Base-by-base conservation (phyloP, 371 early-diverging fungal genomes). In the Mucor mucedo region DNA sequence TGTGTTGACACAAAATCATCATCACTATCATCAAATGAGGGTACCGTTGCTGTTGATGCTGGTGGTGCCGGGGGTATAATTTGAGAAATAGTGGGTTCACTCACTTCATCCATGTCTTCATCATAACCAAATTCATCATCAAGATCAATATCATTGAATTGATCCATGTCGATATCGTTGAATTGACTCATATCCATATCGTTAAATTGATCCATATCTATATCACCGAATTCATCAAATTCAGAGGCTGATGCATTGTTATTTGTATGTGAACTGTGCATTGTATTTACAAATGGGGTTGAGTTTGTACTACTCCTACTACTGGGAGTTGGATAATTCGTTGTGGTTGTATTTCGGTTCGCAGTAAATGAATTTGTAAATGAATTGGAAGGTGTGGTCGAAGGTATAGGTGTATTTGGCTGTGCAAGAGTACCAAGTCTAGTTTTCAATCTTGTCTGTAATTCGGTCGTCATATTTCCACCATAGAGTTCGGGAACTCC, bases 391-490 rank as follows among this genome's bases (percentile, higher is more conserved):
- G 44, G 44, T 42, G 6, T 35, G 0, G 35, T 6, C 6, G 48
- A 14, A 10, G 68, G 55, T n/a, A 14, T 33, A 3, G 68, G 40
- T 5, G 48, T 42, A 2, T 13, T 42, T 4, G 58, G 42, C 8
- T 57, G 47, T 5, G 45, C 27, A 4, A n/a, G 16, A 0, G 57
- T 64, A 59, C 66, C 66, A 13, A 80, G 38, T 27, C 68, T 69
- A 13, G 38, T 5, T n/a, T 68, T 72, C 4, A 78, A 60, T 1
- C 81, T 54, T 14, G 40, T 55, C 35, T 66, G 66, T 5, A 77
- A 44, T 35, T 77, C 76, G 14, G 29, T 47, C 0, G 60, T 28
- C 76, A 80, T 76, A 48, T 76, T 63, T 3, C 69, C 70, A 33
- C 68, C 68, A 49, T 67, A 78, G 4, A 78, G 47, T 16, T 47